Percentiles rank a stretch among this genome's conserved stretches.
phyloP scores from a whole-genome alignment of 2,329 filamentous ascomycete genomes.

The Fusarium xylarioides region DNA sequence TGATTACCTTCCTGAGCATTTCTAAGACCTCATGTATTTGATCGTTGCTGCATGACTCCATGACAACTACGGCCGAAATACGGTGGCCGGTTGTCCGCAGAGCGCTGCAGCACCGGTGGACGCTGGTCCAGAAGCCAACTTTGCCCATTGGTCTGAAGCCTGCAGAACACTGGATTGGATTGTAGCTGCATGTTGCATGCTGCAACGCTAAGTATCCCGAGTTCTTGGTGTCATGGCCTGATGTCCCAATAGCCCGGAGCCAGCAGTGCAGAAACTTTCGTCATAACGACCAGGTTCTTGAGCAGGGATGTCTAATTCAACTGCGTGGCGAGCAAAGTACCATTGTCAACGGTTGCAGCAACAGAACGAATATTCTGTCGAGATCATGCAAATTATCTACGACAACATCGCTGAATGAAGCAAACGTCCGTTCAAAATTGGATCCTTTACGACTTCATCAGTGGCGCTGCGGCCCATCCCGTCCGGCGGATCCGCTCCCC shows the following conservation, averaged over 20 bases:
- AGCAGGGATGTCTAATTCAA: constrained; percentile 6
- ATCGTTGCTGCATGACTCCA: constrained; percentile 2
- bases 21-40: neutral
- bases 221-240: constrained; percentile 22
- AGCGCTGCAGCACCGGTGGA: neutral
- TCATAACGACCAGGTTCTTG: constrained; percentile 22
- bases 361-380: neutral
- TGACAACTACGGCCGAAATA: constrained; percentile 20
- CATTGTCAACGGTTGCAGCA: neutral
- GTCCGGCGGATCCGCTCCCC: constrained; percentile 35
- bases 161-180: constrained; percentile 1
- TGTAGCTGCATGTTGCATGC: constrained; percentile 34
- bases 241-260: constrained; percentile 27
- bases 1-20: neutral
- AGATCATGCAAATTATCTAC: constrained; percentile 1
- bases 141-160: neutral
- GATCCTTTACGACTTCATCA: constrained; percentile 12
- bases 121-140: constrained; percentile 4
- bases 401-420: neutral
- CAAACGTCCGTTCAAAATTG: constrained; percentile 12
- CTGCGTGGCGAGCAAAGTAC: neutral
- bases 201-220: constrained; percentile 40
- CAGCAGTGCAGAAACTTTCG: constrained; percentile 20
- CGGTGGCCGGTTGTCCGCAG: neutral
- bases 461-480: constrained; percentile 41